These are phyloP conservation scores for Rauvolfia tetraphylla DNA, from an alignment of 257 asterid species.

Conservation along the genomic window DNA sequence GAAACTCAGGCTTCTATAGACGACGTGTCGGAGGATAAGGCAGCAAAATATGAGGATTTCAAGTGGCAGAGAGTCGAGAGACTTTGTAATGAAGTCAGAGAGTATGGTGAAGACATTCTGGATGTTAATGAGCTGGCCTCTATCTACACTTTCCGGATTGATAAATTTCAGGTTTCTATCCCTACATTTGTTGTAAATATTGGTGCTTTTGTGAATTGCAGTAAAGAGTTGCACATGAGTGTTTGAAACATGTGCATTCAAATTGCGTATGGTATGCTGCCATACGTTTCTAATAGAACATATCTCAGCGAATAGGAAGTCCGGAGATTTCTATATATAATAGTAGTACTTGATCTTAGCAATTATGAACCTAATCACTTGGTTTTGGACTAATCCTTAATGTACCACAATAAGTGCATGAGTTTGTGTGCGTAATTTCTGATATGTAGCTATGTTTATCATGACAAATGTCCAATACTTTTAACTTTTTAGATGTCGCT, in stretches of 20 bases:
- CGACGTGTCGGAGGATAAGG: conserved; percentile 26
- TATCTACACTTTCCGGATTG: conserved; percentile 75
- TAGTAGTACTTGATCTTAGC: neutral
- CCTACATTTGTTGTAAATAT: neutral
- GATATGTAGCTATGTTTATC: neutral
- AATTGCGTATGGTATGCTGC: neutral
- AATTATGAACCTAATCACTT: neutral
- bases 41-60: conserved; percentile 59
- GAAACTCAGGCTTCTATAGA: conserved; percentile 44
- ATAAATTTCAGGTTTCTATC: conserved; percentile 74
- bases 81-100: conserved; percentile 71
- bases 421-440: neutral
- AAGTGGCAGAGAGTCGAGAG: conserved; percentile 96
- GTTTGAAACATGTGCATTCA: neutral
- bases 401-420: neutral
- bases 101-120: conserved; percentile 78
- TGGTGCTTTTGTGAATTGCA: neutral
- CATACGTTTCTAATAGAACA: neutral
- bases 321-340: neutral
- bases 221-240: neutral
- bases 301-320: neutral
- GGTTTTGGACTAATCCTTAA: neutral
- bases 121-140: conserved; percentile 87
- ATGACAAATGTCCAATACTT: neutral
- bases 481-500: neutral